Conservation (phyloP, 2,329 filamentous ascomycete species). For the Trichophyton equinum region DNA sequence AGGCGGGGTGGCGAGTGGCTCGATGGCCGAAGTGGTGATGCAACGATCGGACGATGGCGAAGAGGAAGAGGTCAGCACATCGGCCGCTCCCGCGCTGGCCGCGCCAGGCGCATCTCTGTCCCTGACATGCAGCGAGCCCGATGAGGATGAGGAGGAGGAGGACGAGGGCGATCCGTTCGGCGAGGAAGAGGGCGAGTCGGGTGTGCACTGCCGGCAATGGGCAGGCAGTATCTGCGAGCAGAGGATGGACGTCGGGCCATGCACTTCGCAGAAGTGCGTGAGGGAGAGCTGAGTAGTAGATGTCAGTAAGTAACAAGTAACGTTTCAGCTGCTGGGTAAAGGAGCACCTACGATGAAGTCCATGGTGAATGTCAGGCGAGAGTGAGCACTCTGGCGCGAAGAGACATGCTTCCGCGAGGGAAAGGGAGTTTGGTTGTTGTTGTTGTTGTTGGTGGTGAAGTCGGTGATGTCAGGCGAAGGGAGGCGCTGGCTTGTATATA, state of each 20-base stretch:
- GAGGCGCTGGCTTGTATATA: neutral
- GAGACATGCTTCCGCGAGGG: neutral
- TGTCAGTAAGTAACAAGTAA: neutral
- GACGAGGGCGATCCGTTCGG: constrained; percentile 28
- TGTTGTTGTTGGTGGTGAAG: neutral
- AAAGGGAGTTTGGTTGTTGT: neutral
- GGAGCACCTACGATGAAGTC: constrained; percentile 34
- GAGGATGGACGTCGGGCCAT: constrained; percentile 50
- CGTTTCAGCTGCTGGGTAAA: no score
- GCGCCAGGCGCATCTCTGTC: constrained; percentile 9
- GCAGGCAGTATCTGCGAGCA: constrained; percentile 47
- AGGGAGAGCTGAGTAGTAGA: constrained; percentile 40
- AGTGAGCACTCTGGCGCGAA: neutral
- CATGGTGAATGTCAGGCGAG: constrained; percentile 18
- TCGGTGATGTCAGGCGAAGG: neutral
- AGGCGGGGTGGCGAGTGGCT: constrained; percentile 15
- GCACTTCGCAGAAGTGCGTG: constrained; percentile 51
- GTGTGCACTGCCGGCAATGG: constrained; percentile 41
- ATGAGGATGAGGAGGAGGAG: neutral
- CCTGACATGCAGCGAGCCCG: constrained; percentile 1
- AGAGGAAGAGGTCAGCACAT: neutral
- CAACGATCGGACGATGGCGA: constrained; percentile 9
- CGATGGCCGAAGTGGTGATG: constrained; percentile 7
- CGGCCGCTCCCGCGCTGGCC: neutral
- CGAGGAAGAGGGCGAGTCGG: constrained; percentile 27